Conservation (phyloP, 345 rosid species). For the Populus ilicifolia region DNA sequence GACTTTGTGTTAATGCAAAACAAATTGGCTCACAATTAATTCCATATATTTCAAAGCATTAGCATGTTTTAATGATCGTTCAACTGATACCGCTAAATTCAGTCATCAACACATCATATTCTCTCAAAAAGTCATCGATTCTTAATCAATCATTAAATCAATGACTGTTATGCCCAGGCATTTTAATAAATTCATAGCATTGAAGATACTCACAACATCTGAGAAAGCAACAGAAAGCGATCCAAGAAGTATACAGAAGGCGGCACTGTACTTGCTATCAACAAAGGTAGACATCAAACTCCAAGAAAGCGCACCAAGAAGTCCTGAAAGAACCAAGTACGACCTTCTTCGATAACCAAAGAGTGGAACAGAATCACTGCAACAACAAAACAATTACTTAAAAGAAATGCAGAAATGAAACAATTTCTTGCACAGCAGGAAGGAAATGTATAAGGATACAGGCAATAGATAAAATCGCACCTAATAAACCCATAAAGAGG, state of each 20-base stretch:
- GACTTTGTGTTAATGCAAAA: not conserved
- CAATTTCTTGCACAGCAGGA: not conserved
- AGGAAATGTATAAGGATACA: not conserved
- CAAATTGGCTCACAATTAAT: not conserved
- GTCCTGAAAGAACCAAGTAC: constrained; percentile 87
- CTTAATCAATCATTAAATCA: not conserved
- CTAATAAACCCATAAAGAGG: constrained; percentile 94
- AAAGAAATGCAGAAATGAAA: constrained; percentile 11
- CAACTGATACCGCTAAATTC: not conserved
- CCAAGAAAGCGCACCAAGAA: constrained; percentile 97
- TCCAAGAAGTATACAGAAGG: constrained; percentile 79
- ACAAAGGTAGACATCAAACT: constrained; percentile 88
- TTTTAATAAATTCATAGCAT: not conserved
- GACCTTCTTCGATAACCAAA: constrained; percentile 98
- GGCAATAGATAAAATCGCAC: constrained; percentile 31
- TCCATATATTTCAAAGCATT: not conserved
- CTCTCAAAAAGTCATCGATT: not conserved
- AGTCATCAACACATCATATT: not conserved
- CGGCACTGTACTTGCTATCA: constrained; percentile 80
- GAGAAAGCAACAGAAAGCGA: constrained; percentile 98
- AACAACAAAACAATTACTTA: constrained; percentile 13
- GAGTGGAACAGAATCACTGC: constrained; percentile 84
- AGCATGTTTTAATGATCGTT: not conserved
- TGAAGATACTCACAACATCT: constrained; percentile 66
- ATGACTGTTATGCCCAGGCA: not conserved